Evolutionary conservation across 495 filamentous ascomycete species (phyloP).

Genomic region (Talaromyces stipitatus): DNA sequence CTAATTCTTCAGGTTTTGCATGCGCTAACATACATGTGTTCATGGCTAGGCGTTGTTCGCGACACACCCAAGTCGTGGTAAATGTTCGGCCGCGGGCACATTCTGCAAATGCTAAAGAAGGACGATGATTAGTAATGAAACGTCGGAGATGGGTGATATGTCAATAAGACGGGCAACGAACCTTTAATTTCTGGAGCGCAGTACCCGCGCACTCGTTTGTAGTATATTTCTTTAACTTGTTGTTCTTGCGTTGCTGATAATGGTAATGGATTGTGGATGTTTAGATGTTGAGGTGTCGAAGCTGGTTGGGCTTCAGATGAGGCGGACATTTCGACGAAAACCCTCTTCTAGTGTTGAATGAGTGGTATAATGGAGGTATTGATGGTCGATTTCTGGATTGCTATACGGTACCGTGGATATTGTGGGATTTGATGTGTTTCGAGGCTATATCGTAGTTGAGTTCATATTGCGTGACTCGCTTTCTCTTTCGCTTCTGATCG

Average conservation of each 20-base stretch:
- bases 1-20: slow-evolving; percentile 76
- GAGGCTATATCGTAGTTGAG: neutral
- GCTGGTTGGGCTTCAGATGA: slow-evolving; percentile 5
- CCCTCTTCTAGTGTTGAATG: neutral
- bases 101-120: slow-evolving; percentile 69
- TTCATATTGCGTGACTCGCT: neutral
- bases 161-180: too few species aligned
- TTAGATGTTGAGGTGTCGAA: slow-evolving; percentile 20
- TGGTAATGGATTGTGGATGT: slow-evolving; percentile 75
- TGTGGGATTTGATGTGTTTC: neutral
- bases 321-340: slow-evolving; percentile 9
- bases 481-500: neutral
- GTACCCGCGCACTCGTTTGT: slow-evolving; percentile 70
- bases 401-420: neutral
- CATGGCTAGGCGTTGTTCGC: slow-evolving; percentile 71
- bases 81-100: slow-evolving; percentile 83
- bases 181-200: slow-evolving; percentile 86
- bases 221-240: slow-evolving; percentile 83
- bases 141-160: too few species aligned
- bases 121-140: slow-evolving; percentile 2
- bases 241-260: slow-evolving; percentile 85
- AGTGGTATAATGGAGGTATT: neutral
- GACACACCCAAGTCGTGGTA: slow-evolving; percentile 77
- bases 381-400: neutral
- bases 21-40: slow-evolving; percentile 86